Percentiles rank a stretch among this genome's conserved stretches.
phyloP scores from a whole-genome alignment of 2,329 filamentous ascomycete genomes.

The Fragosphaeria purpurea region DNA sequence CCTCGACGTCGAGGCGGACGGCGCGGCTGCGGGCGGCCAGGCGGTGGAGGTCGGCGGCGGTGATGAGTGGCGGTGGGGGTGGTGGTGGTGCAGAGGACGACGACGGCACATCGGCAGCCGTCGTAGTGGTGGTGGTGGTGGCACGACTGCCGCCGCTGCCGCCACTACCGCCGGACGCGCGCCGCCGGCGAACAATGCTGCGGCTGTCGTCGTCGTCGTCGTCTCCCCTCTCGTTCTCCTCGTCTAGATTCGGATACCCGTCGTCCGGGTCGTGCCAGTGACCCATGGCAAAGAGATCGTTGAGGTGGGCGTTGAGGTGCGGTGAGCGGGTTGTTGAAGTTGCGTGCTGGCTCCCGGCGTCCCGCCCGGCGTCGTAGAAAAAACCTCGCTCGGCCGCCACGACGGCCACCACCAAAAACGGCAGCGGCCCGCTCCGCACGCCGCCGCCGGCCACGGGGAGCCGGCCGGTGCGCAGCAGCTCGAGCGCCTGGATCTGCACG shows the following conservation, averaged over 20 bases:
- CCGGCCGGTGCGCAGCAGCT: slow-evolving; percentile 71
- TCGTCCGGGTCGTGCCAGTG: slow-evolving; percentile 70
- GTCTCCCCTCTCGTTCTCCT: slow-evolving; percentile 30
- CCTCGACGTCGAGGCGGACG: slow-evolving; percentile 62
- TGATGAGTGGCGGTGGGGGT: no score
- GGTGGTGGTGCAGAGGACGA: no score
- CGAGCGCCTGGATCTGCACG: slow-evolving; percentile 70
- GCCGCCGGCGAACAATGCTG: slow-evolving; percentile 14
- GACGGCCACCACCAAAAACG: slow-evolving; percentile 74
- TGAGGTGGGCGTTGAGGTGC: slow-evolving; percentile 49
- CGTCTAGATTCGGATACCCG: slow-evolving; percentile 66
- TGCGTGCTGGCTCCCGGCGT: not conserved
- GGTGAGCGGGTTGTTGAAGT: slow-evolving; percentile 17
- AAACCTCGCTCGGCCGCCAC: slow-evolving; percentile 40
- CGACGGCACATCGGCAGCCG: slow-evolving; percentile 12
- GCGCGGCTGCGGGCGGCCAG: slow-evolving; percentile 48
- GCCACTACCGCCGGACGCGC: not conserved
- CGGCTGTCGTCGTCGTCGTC: slow-evolving; percentile 17
- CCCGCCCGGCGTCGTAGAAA: slow-evolving; percentile 10
- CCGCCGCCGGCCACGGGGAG: slow-evolving; percentile 66
- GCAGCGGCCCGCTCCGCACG: slow-evolving; percentile 64
- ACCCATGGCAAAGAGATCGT: slow-evolving; percentile 79
- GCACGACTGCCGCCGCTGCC: not conserved
- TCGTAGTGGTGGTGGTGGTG: slow-evolving; percentile 12
- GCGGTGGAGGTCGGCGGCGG: slow-evolving; percentile 43